Conservation (phyloP, 257 asterid species). For the Solanum pennellii region DNA sequence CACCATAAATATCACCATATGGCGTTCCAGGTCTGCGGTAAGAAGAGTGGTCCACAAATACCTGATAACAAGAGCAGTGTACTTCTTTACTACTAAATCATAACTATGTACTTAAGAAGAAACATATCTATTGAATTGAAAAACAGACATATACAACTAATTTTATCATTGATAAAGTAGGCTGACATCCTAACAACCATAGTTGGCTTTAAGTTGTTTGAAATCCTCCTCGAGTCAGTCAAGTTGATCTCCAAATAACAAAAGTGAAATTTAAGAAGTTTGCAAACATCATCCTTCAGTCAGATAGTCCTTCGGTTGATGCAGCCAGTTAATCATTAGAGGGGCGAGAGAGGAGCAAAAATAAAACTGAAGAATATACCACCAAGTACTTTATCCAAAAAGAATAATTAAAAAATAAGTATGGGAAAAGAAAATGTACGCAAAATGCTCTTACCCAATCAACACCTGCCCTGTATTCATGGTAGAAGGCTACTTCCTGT, state of each 20-base stretch:
- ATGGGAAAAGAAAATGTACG: background rate
- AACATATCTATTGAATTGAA: background rate
- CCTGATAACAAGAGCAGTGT: conserved; percentile 28
- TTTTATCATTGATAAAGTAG: background rate
- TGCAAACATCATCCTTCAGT: background rate
- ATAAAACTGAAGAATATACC: background rate
- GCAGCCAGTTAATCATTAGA: background rate
- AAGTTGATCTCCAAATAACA: background rate
- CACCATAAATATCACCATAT: conserved; percentile 82
- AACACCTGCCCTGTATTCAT: conserved; percentile 88
- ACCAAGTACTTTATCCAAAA: background rate
- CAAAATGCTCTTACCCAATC: conserved; percentile 63
- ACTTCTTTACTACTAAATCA: background rate
- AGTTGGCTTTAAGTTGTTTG: background rate
- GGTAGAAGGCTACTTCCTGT: conserved; percentile 78
- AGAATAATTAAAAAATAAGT: background rate
- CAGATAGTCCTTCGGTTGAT: background rate
- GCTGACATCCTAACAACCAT: background rate
- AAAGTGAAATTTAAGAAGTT: background rate
- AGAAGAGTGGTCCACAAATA: conserved; percentile 81
- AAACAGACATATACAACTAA: background rate
- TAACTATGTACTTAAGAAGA: background rate
- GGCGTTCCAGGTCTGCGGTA: conserved; percentile 94
- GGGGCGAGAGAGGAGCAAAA: background rate
- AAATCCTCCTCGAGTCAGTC: background rate